phyloP scores from a whole-genome alignment of 2,329 filamentous ascomycete genomes.

The Pseudogymnoascus sp. region DNA sequence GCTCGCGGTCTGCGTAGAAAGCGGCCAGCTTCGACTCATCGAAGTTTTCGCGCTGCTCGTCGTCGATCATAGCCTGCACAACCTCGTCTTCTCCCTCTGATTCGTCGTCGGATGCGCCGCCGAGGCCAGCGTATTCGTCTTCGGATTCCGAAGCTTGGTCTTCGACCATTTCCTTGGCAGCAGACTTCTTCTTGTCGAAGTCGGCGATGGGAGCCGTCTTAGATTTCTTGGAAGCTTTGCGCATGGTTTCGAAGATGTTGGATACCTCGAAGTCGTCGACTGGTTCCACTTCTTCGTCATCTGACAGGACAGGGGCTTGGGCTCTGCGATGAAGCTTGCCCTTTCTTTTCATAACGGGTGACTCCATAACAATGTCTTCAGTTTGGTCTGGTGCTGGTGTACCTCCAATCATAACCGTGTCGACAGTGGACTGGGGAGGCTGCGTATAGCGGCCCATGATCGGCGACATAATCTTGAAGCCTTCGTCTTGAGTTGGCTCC shows the following conservation, averaged over 20 bases:
- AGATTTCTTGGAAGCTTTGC: conserved; percentile 54
- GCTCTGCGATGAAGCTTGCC: conserved; percentile 46
- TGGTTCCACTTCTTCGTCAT: conserved; percentile 23
- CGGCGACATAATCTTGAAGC: conserved; percentile 66
- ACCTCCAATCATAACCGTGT: conserved; percentile 52
- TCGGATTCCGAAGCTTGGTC: conserved; percentile 97
- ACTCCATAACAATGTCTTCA: conserved; percentile 42
- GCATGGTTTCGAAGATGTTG: conserved; percentile 47
- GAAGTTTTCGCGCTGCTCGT: conserved; percentile 65
- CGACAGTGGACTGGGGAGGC: conserved; percentile 58
- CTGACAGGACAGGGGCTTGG: conserved; percentile 36
- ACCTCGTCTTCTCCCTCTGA: conserved; percentile 67
- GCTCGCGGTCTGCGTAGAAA: conserved; percentile 67
- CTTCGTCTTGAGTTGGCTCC: conserved; percentile 73
- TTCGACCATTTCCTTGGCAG: conserved; percentile 78
- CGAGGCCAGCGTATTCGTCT: conserved; percentile 92
- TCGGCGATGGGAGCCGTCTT: conserved; percentile 38
- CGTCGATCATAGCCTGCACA: conserved; percentile 73
- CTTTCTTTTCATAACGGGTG: conserved; percentile 55
- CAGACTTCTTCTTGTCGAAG: conserved; percentile 80
- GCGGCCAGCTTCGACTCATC: conserved; percentile 78
- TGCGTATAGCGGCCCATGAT: conserved; percentile 59
- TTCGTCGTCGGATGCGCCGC: conserved; percentile 82
- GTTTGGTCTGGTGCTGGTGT: conserved; percentile 18
- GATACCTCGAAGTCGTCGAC: conserved; percentile 33